Conservation (phyloP, 164 flowering plant genomes). For the Chloranthus sessilifolius region DNA sequence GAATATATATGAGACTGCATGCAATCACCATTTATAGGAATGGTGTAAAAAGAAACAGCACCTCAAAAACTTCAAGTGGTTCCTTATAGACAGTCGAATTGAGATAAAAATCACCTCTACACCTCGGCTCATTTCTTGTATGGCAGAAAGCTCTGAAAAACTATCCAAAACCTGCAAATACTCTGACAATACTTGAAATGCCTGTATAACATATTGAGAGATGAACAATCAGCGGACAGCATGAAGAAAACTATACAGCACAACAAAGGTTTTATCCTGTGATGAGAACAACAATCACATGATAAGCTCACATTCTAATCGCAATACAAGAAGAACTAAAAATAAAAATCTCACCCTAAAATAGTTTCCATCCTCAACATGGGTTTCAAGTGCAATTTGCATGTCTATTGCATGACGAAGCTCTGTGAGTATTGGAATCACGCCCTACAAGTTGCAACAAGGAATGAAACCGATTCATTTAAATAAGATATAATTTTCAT, state of each 20-base stretch:
- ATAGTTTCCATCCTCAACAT: slow-evolving; percentile 82
- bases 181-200: slow-evolving; percentile 94
- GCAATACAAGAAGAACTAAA: slow-evolving; percentile 1
- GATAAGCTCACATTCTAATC: slow-evolving; percentile 2
- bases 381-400: slow-evolving; percentile 71
- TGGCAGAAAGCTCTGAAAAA: slow-evolving; percentile 70
- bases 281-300: background rate
- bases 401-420: slow-evolving; percentile 73
- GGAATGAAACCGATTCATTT: slow-evolving; percentile 1
- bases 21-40: too few relatives aligned
- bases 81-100: too few relatives aligned
- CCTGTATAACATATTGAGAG: slow-evolving; percentile 53
- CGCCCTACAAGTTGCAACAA: slow-evolving; percentile 46
- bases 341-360: slow-evolving; percentile 47
- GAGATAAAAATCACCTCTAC: slow-evolving; percentile 66
- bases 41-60: too few relatives aligned
- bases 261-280: background rate
- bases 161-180: slow-evolving; percentile 91
- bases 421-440: slow-evolving; percentile 76
- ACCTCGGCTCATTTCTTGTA: slow-evolving; percentile 92
- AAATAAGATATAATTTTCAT: background rate
- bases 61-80: too few relatives aligned
- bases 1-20: too few relatives aligned
- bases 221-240: slow-evolving; percentile 4
- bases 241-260: background rate